These are phyloP conservation scores for Cucurbita moschata DNA, from an alignment of 306 rosid species.

Conservation along the genomic window DNA sequence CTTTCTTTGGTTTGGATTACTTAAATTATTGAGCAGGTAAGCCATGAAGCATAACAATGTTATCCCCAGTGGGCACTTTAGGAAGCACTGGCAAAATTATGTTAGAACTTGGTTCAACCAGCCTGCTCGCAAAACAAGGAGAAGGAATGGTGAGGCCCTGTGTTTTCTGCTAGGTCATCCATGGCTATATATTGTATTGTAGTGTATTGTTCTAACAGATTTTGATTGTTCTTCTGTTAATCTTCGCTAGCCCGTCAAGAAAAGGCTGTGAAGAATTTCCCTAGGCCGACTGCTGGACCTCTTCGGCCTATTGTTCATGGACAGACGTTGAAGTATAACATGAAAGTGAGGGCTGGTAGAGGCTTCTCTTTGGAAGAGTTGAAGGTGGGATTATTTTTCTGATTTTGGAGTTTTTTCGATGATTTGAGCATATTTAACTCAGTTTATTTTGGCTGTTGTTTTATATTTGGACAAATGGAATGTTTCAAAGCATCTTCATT, in stretches of 20 bases:
- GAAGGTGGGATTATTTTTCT: slow-evolving; percentile 20
- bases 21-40: no score
- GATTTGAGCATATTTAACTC: background rate
- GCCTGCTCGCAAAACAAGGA: slow-evolving; percentile 40
- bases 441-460: background rate
- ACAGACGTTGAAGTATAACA: slow-evolving; percentile 44
- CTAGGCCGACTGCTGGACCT: slow-evolving; percentile 40
- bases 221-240: background rate
- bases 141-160: slow-evolving; percentile 29
- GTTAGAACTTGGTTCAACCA: slow-evolving; percentile 58
- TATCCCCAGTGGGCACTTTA: slow-evolving; percentile 38
- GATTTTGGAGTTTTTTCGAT: background rate
- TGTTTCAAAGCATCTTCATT: background rate
- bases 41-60: slow-evolving; percentile 47
- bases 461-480: background rate
- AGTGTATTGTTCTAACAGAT: background rate
- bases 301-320: slow-evolving; percentile 47
- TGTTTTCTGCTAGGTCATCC: background rate
- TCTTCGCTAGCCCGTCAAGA: slow-evolving; percentile 30
- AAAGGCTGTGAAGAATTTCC: slow-evolving; percentile 44
- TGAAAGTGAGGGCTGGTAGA: slow-evolving; percentile 47
- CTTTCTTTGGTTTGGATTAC: background rate
- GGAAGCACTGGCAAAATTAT: slow-evolving; percentile 46
- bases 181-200: background rate
- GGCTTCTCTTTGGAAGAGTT: slow-evolving; percentile 48